Percentiles rank a stretch among this genome's conserved stretches.
These are phyloP conservation scores for Fusarium subglutinans DNA, from an alignment of 2,329 filamentous ascomycete genomes.

Conservation along the genomic window DNA sequence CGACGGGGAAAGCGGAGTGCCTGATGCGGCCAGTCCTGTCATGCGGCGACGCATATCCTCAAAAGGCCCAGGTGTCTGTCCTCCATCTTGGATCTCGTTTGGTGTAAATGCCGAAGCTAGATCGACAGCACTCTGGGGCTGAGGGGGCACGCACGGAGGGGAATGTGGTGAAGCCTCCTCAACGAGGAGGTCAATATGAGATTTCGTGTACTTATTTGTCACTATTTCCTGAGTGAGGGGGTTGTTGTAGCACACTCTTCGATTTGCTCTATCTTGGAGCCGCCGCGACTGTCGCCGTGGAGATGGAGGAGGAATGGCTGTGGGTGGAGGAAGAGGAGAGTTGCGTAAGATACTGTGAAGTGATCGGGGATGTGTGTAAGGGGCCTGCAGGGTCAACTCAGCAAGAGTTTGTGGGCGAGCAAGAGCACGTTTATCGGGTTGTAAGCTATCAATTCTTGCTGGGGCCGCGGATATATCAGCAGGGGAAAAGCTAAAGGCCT, in stretches of 20 bases:
- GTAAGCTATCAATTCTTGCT: background rate
- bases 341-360: constrained; percentile 73
- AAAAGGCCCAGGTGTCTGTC: constrained; percentile 69
- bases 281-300: constrained; percentile 64
- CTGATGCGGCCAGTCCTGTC: constrained; percentile 56
- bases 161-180: constrained; percentile 65
- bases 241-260: constrained; percentile 69
- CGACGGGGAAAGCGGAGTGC: constrained; percentile 53
- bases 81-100: constrained; percentile 67
- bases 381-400: constrained; percentile 49
- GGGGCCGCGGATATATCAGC: constrained; percentile 44
- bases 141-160: constrained; percentile 43
- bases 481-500: constrained; percentile 58
- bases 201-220: constrained; percentile 69
- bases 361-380: constrained; percentile 67
- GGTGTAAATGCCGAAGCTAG: constrained; percentile 60
- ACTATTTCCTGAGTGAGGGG: constrained; percentile 71
- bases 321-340: constrained; percentile 67
- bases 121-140: constrained; percentile 58
- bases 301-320: constrained; percentile 60
- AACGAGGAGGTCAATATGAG: constrained; percentile 69
- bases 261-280: constrained; percentile 62
- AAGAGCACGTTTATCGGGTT: constrained; percentile 27
- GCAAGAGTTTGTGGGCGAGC: constrained; percentile 24
- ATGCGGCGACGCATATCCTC: constrained; percentile 70